These are phyloP conservation scores for Penicillium roqueforti DNA, from an alignment of 495 filamentous ascomycete species.

Conservation along the genomic window DNA sequence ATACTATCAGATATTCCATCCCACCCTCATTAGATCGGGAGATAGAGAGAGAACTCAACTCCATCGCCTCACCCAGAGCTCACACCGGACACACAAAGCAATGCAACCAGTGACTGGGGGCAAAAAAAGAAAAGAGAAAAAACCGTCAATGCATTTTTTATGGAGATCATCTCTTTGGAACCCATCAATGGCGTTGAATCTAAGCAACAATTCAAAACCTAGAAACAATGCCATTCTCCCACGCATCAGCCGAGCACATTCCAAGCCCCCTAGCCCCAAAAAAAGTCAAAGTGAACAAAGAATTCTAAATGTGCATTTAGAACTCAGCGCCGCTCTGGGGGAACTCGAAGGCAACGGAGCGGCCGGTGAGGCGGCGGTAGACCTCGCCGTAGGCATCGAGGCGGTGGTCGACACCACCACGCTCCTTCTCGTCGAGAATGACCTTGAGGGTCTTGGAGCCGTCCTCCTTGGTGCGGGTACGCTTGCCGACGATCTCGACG, in stretches of 20 bases:
- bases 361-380: conserved; percentile 92
- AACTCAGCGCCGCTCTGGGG: conserved; percentile 79
- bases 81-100: conserved; percentile 1
- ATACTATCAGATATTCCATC: conserved; percentile 33
- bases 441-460: conserved; percentile 97
- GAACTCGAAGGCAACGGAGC: conserved; percentile 94
- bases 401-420: conserved; percentile 95
- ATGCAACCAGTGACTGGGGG: conserved; percentile 20
- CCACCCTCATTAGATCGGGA: conserved; percentile 30
- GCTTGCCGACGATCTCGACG: conserved; percentile 99
- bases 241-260: conserved; percentile 21
- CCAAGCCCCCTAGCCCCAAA: conserved; percentile 11
- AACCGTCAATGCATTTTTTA: conserved; percentile 36
- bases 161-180: conserved; percentile 24
- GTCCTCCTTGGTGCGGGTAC: conserved; percentile 92
- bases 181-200: conserved; percentile 30
- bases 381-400: conserved; percentile 99
- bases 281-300: conserved; percentile 10
- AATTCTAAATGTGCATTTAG: conserved; percentile 48
- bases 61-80: conserved; percentile 20
- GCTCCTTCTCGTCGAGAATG: conserved; percentile 99
- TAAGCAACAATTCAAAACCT: conserved; percentile 30
- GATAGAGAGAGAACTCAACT: conserved; percentile 22
- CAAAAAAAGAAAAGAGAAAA: conserved; percentile 31
- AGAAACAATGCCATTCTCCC: conserved; percentile 28